Percentiles rank a stretch among this genome's conserved stretches.
Evolutionary conservation across 1,284 basidiomycete species (phyloP).

Genomic region (Baeospora myosura): DNA sequence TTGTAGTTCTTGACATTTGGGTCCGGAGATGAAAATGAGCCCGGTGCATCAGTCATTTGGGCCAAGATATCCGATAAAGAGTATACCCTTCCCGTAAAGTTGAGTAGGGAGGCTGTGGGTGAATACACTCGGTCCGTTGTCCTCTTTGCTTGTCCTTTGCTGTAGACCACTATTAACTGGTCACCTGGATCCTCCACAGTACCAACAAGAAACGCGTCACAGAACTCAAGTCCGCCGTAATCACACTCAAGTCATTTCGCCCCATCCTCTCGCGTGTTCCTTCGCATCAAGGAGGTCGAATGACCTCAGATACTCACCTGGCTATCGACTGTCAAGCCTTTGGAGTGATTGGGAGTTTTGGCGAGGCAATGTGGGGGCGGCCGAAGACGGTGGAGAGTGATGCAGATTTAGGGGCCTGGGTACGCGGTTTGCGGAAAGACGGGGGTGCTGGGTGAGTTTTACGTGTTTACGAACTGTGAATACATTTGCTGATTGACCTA

Average conservation of each 20-base stretch:
- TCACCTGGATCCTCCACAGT: not conserved
- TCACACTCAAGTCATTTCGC: not conserved
- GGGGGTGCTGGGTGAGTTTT: constrained; percentile 3
- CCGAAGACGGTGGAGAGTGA: not conserved
- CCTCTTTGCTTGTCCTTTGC: too few species aligned
- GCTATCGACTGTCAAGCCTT: not conserved
- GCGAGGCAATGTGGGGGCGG: not conserved
- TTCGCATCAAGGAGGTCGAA: not conserved
- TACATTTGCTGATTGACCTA: too few species aligned
- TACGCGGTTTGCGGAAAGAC: not conserved
- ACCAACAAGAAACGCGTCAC: not conserved
- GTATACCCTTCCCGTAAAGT: not conserved
- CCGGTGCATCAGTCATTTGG: not conserved
- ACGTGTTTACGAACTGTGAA: too few species aligned
- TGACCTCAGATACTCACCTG: not conserved
- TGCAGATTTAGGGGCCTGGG: not conserved
- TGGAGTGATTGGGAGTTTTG: not conserved
- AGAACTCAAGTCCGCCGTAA: not conserved
- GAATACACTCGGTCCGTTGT: not conserved
- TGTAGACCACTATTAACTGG: not conserved
- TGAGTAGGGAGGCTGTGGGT: not conserved
- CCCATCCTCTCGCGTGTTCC: not conserved
- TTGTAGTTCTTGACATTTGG: constrained; percentile 2
- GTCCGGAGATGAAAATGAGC: not conserved
- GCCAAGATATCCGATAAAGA: not conserved